phyloP scores from a whole-genome alignment of 805 yeast species.

The Huiozyma naganishii region DNA sequence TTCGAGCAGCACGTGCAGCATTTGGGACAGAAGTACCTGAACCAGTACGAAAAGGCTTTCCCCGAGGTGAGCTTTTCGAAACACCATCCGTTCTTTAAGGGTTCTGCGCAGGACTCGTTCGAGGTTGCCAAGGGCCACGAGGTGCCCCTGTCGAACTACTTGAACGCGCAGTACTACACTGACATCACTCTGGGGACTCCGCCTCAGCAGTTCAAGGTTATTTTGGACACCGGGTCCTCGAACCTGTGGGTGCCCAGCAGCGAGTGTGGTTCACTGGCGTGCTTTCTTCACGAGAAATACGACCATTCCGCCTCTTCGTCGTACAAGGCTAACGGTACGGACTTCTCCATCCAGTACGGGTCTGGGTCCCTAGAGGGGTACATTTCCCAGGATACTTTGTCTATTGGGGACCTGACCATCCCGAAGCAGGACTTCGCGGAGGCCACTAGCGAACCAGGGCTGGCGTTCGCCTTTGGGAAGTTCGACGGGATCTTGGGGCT shows the following conservation, averaged over 20 bases:
- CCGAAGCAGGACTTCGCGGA: conserved; percentile 92
- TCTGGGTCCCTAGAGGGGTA: conserved; percentile 89
- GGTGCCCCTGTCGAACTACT: conserved; percentile 81
- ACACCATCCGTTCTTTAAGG: conserved; percentile 14
- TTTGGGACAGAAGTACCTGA: conserved; percentile 52
- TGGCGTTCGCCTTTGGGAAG: conserved; percentile 96
- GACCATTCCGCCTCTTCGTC: conserved; percentile 75
- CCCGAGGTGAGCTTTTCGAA: conserved; percentile 30
- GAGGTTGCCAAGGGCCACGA: conserved; percentile 40
- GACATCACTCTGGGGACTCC: conserved; percentile 91
- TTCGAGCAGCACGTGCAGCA: conserved; percentile 45
- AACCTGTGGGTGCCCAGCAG: conserved; percentile 93
- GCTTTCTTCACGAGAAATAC: conserved; percentile 87
- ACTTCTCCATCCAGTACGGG: conserved; percentile 81
- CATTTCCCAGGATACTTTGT: conserved; percentile 75
- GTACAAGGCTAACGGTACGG: conserved; percentile 78
- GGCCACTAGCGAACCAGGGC: conserved; percentile 94
- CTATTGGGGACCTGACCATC: conserved; percentile 66
- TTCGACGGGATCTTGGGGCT: conserved; percentile 96
- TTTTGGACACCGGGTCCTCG: conserved; percentile 92
- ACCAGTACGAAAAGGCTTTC: conserved; percentile 35
- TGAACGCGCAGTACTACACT: conserved; percentile 93
- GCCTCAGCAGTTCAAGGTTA: conserved; percentile 84
- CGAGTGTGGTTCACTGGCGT: conserved; percentile 88
- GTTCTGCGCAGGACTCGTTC: conserved; percentile 6